Evolutionary conservation across 495 filamentous ascomycete species (phyloP), one percentile per base, ranked within the genome.

Genomic region (Xylaria intraflava): DNA sequence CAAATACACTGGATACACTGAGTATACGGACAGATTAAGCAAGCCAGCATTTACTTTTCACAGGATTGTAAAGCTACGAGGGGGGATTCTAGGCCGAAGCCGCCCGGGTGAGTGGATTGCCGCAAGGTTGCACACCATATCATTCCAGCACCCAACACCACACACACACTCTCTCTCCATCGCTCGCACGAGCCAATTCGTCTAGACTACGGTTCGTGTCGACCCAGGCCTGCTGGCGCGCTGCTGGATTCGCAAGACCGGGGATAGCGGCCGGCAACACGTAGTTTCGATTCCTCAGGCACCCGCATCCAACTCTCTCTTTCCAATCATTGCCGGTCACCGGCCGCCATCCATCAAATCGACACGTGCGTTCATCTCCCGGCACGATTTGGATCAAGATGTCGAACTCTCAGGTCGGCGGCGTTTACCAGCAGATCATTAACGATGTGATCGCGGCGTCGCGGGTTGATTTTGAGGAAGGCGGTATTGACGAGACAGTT

Each of bases 381-480:
- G 39, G 17, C 27, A 19, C 16, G 31, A 30, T 7, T 14, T 31
- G 14, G 16, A 14, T 38, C 51, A 55, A 47, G 0, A 82, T 82
- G 78, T 82, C 78, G 49, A 82, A 82, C 67, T 53, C 62, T 4
- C 61, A 70, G 31, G 77, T 82, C 51, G 93, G 94, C 64, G 64
- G 69, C 54, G 83, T 96, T 56, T 99, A 96, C 75, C 76, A 85
- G 67, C 79, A 84, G 67, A 87, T 97, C 76, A 96, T 99, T 71
- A 76, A 88, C 53, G 91, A 93, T 68, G 90, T 97, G 55, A 84
- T 95, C 66, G 82, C 87, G 55, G 80, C 81, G 49, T 95, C 90
- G 63, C 81, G 88, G 69, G 85, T 92, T 62, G 91, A 96, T 69
- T 97, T 99, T 70, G 94, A 99, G 69, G 93, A 97, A 68, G 87